Base-by-base conservation (phyloP, 768 basidiomycete genomes). In the Phylloporus sp. region DNA sequence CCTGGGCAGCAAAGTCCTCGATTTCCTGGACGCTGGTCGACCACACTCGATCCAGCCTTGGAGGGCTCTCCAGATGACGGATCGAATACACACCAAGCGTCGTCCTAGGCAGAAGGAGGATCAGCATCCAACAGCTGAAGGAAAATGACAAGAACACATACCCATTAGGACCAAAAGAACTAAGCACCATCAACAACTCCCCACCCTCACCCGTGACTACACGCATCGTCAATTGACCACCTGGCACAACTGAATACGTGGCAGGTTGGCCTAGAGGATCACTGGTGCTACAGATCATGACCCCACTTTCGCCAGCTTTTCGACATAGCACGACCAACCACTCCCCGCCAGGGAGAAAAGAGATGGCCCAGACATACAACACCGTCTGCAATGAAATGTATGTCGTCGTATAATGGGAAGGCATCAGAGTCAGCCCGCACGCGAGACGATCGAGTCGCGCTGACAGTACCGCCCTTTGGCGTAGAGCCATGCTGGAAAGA, bases 331-430 rank as follows among this genome's bases (percentile, higher is more conserved):
- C 45, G 23, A 45, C 51, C 42, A 55, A 26, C 54, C 54, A 53
- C 29, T 53, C 41, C 18, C 54, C 54, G 2, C 52, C 54, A 7
- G 51, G 51, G 26, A 53, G 46, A 53, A 55, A 55, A 12, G 46
- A 45, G 26, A 55, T 39, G 10, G 20, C 45, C 54, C 51, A 48
- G 5, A 55, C 42, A 11, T n/a, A 15, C 10, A 35, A 44, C 8
- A 39, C 42, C 4, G 18, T n/a, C n/a, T n/a, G 42, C 12, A 53
- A 20, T 2, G 51, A 48, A 39, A 53, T 18, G 7, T n/a, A n/a
- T 16, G 38, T 26, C 0, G 31, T 41, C 16, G 36, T 45, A 32
- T 51, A 40, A 31, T 22, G 27, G 13, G 40, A 45, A 7, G 38
- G 43, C 18, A 39, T 40, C 13, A 10, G 24, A 28, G 26, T 18